Evolutionary conservation across 2,329 filamentous ascomycete genomes (phyloP), one percentile per base, ranked within the genome.

Genomic region (Pleoardoris graminearum): DNA sequence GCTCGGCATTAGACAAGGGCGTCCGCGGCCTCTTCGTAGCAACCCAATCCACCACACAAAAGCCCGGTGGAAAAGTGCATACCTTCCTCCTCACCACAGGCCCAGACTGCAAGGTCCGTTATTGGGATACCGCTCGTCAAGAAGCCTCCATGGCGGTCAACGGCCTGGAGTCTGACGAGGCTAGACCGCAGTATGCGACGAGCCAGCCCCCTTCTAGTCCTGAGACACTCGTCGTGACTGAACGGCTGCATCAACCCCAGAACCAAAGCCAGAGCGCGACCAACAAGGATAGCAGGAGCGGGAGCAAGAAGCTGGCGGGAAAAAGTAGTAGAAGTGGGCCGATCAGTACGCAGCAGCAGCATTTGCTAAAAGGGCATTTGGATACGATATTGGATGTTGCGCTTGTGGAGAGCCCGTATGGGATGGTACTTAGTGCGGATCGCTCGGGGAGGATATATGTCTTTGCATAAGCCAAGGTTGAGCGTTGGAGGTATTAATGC

Each of bases 401-500:
- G n/a, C 77, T 97, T 67, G 74, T 99, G 61, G 91, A 97, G 77
- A 81, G 84, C 59, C 94, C 94, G 21, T 97, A 96, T 72, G 89
- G 88, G 4, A 97, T 97, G 90, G 88, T 92, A 29, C 81, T 97
- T 44, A 95, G 89, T 60, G 92, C 89, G 48, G 94, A 99, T 78
- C 81, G 93, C 63, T 89, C 87, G 33, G 94, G 94, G 0, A 87
- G 93, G 70, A 85, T 97, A 39, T 96, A 94, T 79, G 86, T 97
- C 48, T 96, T 85, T 70, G 82, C 84, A 69, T 86, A 70, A n/a
- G n/a, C n/a, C n/a, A n/a, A n/a, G n/a, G n/a, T n/a, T n/a, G n/a
- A n/a, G n/a, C n/a, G n/a, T n/a, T n/a, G n/a, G n/a, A n/a, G n/a
- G n/a, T n/a, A n/a, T n/a, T n/a, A n/a, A n/a, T n/a, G n/a, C n/a